Evolutionary conservation across 495 filamentous ascomycete species (phyloP), one percentile per base, ranked within the genome.

Genomic region (Penicillium antarcticum): DNA sequence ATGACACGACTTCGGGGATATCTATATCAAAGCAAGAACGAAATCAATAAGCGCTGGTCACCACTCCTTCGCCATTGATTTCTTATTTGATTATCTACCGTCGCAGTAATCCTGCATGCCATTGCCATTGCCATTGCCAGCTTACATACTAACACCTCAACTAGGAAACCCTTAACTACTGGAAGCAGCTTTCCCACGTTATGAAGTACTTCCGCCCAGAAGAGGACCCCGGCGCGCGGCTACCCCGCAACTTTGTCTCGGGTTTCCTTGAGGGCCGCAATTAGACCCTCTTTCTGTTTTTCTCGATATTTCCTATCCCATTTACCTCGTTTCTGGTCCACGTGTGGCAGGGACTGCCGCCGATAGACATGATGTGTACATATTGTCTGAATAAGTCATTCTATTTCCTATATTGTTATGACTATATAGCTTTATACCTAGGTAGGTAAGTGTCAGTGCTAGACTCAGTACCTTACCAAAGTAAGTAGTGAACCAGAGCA

Each of bases 101-200:
- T 13, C n/a, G 9, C 11, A 52, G 14, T 4, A 21, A 17, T n/a
- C 21, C 31, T 11, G 14, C 42, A 42, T 19, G 16, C 6, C 16
- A 14, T 23, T 23, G 21, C 21, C 21, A 23, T 23, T 23, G 21
- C 21, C 21, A 23, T 23, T 23, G 21, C 5, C 21, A 23, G n/a
- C n/a, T n/a, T n/a, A n/a, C n/a, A n/a, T n/a, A n/a, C n/a, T n/a
- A n/a, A n/a, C n/a, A n/a, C n/a, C 17, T 10, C 29, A 3, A 53
- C 48, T 54, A 96, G 91, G 94, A 98, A 83, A 97, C 91, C 32
- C 81, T 97, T 76, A 98, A 97, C 73, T 98, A 87, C 82, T 98
- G 95, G 94, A 96, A 96, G 74, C 95, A 97, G 75, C 80, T 92
- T 45, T 87, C 88, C 41, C 94, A 98, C 67, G 82, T 98, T 57